These are phyloP conservation scores for Globisporangium viniferum DNA, from an alignment of 352 stramenopile genomes.

Conservation along the genomic window DNA sequence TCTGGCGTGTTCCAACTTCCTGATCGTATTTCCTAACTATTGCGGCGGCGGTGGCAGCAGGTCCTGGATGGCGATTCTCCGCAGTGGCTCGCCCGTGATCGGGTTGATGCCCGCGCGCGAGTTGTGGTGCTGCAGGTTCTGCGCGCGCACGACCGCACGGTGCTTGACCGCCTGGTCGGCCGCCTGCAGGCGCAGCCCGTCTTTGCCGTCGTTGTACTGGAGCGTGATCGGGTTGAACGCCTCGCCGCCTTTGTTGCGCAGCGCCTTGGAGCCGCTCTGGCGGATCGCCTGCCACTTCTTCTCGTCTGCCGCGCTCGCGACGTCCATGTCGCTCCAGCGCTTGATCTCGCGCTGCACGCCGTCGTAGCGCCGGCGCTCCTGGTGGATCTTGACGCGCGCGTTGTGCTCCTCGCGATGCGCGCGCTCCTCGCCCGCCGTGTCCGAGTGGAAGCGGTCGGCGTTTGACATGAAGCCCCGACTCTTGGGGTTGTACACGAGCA, in stretches of 20 bases:
- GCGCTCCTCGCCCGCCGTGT: constrained; percentile 85
- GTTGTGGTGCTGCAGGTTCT: constrained; percentile 83
- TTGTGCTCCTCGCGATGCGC: constrained; percentile 49
- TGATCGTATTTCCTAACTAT: background rate
- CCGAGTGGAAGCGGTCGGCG: constrained; percentile 87
- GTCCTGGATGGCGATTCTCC: constrained; percentile 43
- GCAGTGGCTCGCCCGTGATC: constrained; percentile 74
- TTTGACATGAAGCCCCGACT: constrained; percentile 83
- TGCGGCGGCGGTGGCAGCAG: constrained; percentile 39
- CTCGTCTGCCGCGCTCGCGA: constrained; percentile 56
- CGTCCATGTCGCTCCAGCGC: constrained; percentile 86
- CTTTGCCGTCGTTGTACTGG: constrained; percentile 83
- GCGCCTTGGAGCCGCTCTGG: constrained; percentile 69
- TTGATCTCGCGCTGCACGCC: constrained; percentile 66
- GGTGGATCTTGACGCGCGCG: constrained; percentile 46
- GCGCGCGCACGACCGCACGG: constrained; percentile 65
- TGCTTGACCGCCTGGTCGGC: constrained; percentile 72
- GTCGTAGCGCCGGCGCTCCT: constrained; percentile 65
- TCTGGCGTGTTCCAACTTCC: background rate
- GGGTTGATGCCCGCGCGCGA: constrained; percentile 81
- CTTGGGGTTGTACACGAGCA: constrained; percentile 58
- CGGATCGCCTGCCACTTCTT: constrained; percentile 57
- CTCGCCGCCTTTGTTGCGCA: constrained; percentile 84
- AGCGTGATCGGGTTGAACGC: constrained; percentile 88
- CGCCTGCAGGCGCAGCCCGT: constrained; percentile 65